These are phyloP conservation scores for Trametes cinnabarina DNA, from an alignment of 768 basidiomycete genomes.

Conservation along the genomic window DNA sequence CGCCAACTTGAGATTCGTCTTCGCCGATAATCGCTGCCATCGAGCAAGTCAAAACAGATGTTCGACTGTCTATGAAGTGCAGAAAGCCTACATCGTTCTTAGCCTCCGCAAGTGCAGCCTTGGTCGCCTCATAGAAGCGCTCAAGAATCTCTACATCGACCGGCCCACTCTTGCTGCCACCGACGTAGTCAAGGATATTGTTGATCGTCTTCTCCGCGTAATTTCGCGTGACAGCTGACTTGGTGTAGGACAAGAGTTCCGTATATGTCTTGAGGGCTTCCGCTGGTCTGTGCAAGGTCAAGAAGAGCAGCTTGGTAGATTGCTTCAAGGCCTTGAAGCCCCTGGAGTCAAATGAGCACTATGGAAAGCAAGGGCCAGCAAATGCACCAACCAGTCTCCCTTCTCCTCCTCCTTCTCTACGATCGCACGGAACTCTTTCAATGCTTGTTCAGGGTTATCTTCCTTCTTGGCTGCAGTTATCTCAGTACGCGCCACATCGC, in stretches of 20 bases:
- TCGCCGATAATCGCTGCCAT: constrained; percentile 90
- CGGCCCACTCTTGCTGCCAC: constrained; percentile 76
- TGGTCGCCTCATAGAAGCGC: constrained; percentile 93
- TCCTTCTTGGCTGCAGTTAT: constrained; percentile 78
- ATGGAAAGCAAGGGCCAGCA: not conserved
- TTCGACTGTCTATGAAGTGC: no score
- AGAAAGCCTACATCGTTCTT: constrained; percentile 87
- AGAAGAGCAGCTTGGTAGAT: constrained; percentile 90
- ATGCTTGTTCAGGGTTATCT: constrained; percentile 86
- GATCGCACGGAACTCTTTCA: constrained; percentile 86
- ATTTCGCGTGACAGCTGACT: constrained; percentile 91
- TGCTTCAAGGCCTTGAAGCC: constrained; percentile 99
- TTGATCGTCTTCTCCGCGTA: constrained; percentile 99
- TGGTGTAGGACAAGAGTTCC: constrained; percentile 88
- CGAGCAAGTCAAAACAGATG: no score
- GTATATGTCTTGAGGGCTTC: constrained; percentile 87
- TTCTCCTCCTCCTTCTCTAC: constrained; percentile 90
- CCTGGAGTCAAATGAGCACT: constrained; percentile 48
- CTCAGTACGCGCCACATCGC: not conserved
- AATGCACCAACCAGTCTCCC: constrained; percentile 77
- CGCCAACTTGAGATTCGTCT: constrained; percentile 95
- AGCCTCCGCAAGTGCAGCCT: constrained; percentile 84
- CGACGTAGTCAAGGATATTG: constrained; percentile 96
- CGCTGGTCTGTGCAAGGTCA: constrained; percentile 70
- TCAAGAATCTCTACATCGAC: constrained; percentile 87